Percentiles rank a stretch among this genome's conserved stretches.
Conservation (phyloP, 768 basidiomycete genomes). For the Lactarius tabidus region DNA sequence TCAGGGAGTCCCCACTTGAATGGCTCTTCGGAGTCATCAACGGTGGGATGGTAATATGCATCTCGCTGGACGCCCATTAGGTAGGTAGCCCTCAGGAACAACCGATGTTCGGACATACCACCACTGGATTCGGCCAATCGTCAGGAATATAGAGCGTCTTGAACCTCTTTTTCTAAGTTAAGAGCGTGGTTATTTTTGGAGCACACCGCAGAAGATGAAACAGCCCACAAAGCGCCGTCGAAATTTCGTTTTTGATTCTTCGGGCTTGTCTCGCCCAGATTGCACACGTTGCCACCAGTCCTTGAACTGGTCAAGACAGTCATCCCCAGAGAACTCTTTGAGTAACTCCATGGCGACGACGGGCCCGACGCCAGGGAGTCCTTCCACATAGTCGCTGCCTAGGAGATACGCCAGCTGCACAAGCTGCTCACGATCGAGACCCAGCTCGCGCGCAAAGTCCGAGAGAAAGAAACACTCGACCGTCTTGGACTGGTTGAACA, state of each 20-base stretch:
- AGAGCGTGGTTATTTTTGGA: not conserved
- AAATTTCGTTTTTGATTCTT: conserved; percentile 73
- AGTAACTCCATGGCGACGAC: conserved; percentile 95
- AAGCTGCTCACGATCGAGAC: conserved; percentile 80
- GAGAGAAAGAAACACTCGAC: conserved; percentile 90
- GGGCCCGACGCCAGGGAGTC: conserved; percentile 87
- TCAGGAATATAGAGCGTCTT: conserved; percentile 71
- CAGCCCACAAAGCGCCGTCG: conserved; percentile 75
- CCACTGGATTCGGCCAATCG: conserved; percentile 92
- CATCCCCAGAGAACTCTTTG: conserved; percentile 85
- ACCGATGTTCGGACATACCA: conserved; percentile 48
- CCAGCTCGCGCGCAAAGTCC: conserved; percentile 84
- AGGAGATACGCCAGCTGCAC: conserved; percentile 89
- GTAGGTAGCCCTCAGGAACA: not conserved
- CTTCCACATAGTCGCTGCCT: conserved; percentile 96
- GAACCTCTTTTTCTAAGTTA: conserved; percentile 88
- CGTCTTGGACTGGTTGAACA: conserved; percentile 99
- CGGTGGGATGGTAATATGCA: conserved; percentile 88
- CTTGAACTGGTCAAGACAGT: conserved; percentile 82
- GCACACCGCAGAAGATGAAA: not conserved
- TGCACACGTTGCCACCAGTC: conserved; percentile 96
- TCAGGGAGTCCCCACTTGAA: conserved; percentile 99
- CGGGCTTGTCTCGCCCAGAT: conserved; percentile 74
- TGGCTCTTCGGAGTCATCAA: conserved; percentile 87
- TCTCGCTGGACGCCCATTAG: conserved; percentile 63